Percentiles rank a stretch among this genome's conserved stretches.
These are phyloP conservation scores for Pythium myriotylum DNA, from an alignment of 352 stramenopile genomes.

Conservation along the genomic window DNA sequence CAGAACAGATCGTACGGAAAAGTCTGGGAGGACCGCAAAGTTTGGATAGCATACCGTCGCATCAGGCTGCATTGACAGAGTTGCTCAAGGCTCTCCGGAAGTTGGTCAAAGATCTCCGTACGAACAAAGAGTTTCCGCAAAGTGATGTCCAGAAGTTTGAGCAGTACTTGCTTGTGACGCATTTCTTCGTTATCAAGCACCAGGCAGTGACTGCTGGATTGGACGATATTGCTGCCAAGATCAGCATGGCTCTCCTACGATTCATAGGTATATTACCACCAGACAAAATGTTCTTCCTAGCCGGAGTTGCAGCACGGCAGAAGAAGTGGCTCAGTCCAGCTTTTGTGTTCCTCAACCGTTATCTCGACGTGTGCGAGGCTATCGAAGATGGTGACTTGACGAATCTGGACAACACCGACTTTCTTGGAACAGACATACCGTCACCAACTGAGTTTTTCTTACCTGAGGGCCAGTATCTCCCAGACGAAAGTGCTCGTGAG, in stretches of 20 bases:
- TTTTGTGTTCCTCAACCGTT: conserved; percentile 96
- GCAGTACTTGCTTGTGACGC: conserved; percentile 73
- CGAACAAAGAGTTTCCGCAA: conserved; percentile 53
- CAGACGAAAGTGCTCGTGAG: conserved; percentile 85
- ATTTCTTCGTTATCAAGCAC: conserved; percentile 80
- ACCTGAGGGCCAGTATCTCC: conserved; percentile 76
- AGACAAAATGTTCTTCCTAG: conserved; percentile 96
- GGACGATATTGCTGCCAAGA: conserved; percentile 73
- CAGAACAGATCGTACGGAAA: conserved; percentile 59
- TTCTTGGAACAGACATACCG: conserved; percentile 92
- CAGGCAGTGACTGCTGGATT: conserved; percentile 58
- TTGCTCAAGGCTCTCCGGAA: conserved; percentile 54
- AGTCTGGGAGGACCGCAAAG: conserved; percentile 47
- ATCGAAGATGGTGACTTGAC: conserved; percentile 90
- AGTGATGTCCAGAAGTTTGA: conserved; percentile 70
- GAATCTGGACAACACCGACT: conserved; percentile 94
- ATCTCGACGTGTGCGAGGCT: conserved; percentile 93
- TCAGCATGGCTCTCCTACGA: conserved; percentile 88
- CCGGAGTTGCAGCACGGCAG: conserved; percentile 75
- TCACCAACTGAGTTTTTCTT: conserved; percentile 75
- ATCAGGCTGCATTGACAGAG: conserved; percentile 53
- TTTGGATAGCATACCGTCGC: conserved; percentile 44
- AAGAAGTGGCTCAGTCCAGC: conserved; percentile 91
- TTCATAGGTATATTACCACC: conserved; percentile 88
- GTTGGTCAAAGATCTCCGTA: conserved; percentile 78